Evolutionary conservation across 352 stramenopile species (phyloP), one percentile per base, ranked within the genome.

Genomic region (Phytophthora palmivora): DNA sequence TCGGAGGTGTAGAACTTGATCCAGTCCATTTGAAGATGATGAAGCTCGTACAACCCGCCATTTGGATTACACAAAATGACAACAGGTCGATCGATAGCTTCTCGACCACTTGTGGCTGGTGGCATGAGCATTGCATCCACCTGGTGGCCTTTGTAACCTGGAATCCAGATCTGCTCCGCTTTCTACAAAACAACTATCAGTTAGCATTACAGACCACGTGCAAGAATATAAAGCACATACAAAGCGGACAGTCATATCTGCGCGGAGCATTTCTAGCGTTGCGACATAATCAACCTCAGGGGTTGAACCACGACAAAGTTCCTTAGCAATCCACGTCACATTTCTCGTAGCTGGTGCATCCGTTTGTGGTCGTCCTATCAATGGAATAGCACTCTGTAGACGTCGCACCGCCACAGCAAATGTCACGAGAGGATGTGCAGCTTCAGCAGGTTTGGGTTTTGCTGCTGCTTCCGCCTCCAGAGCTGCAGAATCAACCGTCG

Each of bases 1-100:
- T 91, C 81, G 26, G 60, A 50, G 0, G 82, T 94, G 60, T 96
- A 96, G 45, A 96, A 94, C 59, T 89, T 85, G 65, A 94, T 79
- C 88, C 88, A 96, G 49, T 96, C 88, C 82, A 93, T 95, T 34
- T 96, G 88, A 44, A 96, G 71, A 53, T 94, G 88, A 54, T 96
- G 88, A 36, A 94, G 85, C 63, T 96, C 88, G 63, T 96, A 96
- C 21, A 96, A 37, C 0, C 84, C 86, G 18, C 84, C 87, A 38
- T 96, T 96, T 7, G 88, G 88, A 39, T 96, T 96, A 71, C 88
- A 94, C 8, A 94, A 41, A 42, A 95, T 74, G 47, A 95, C 79
- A 32, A 76, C 72, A 21, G 70, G 82, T 7, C 72, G 78, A 38
- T 77, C 74, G 1, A 58, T 36, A 43, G 33, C 69, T 14, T 65